These are phyloP conservation scores for Marvania coccoides DNA, from an alignment of 139 green algal genomes.

Conservation along the genomic window DNA sequence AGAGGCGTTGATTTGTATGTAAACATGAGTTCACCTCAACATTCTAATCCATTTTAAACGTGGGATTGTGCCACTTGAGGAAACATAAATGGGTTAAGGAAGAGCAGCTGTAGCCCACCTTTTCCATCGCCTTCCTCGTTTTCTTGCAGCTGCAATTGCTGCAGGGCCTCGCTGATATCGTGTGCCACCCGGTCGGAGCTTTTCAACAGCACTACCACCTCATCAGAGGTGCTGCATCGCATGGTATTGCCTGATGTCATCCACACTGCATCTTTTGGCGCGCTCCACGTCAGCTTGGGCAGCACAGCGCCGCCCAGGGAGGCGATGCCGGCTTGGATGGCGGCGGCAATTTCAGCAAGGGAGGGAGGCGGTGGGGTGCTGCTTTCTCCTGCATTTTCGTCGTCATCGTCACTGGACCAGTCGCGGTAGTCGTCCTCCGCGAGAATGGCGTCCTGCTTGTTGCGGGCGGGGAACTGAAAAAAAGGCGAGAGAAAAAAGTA, in stretches of 20 bases:
- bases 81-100: too few relatives aligned
- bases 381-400: neutral
- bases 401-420: slow-evolving; percentile 5
- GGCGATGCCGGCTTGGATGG: slow-evolving; percentile 47
- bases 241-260: slow-evolving; percentile 44
- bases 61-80: too few relatives aligned
- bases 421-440: slow-evolving; percentile 20
- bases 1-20: too few relatives aligned
- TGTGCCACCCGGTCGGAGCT: slow-evolving; percentile 77
- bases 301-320: slow-evolving; percentile 63
- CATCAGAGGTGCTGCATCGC: slow-evolving; percentile 54
- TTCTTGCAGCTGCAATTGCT: neutral
- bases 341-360: slow-evolving; percentile 25
- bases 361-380: neutral
- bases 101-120: too few relatives aligned
- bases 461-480: slow-evolving; percentile 14
- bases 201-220: slow-evolving; percentile 87
- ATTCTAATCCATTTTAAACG: too few relatives aligned
- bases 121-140: too few relatives aligned
- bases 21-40: too few relatives aligned
- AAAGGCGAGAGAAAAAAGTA: neutral
- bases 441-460: neutral
- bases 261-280: slow-evolving; percentile 83
- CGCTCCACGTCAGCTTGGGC: slow-evolving; percentile 91
- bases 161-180: slow-evolving; percentile 57